These are phyloP conservation scores for Agaricus sinodeliciosus DNA, from an alignment of 768 basidiomycete species.

Conservation along the genomic window DNA sequence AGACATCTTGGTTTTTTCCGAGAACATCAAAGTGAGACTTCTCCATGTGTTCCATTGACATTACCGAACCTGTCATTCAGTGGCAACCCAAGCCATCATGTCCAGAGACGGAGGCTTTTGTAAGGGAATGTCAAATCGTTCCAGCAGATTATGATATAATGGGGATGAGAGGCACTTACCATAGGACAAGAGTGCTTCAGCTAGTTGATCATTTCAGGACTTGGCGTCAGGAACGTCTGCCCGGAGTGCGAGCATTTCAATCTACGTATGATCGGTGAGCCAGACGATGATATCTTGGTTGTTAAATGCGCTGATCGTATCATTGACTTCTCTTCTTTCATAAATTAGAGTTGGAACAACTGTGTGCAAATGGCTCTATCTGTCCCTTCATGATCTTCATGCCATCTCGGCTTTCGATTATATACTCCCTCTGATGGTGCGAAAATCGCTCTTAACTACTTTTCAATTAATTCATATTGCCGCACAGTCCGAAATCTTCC, in stretches of 20 bases:
- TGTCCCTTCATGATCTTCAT: conserved; percentile 68
- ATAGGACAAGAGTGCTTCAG: conserved; percentile 49
- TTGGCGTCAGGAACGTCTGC: conserved; percentile 66
- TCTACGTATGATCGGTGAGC: conserved; percentile 77
- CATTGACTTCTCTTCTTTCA: conserved; percentile 5
- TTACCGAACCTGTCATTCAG: conserved; percentile 25
- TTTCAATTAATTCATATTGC: conserved; percentile 3
- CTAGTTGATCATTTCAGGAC: conserved; percentile 57
- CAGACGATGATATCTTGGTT: neutral
- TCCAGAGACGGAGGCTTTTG: conserved; percentile 55
- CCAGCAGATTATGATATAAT: conserved; percentile 64
- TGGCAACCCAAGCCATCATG: conserved; percentile 59
- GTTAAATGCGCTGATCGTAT: neutral
- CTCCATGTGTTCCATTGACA: neutral
- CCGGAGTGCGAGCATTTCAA: conserved; percentile 75
- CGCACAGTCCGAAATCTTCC: conserved; percentile 62
- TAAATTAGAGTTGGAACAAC: conserved; percentile 49
- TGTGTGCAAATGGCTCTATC: conserved; percentile 74
- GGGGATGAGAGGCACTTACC: conserved; percentile 62
- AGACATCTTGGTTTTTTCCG: conserved; percentile 65
- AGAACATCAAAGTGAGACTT: conserved; percentile 59
- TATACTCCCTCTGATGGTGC: conserved; percentile 73
- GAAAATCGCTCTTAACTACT: conserved; percentile 14
- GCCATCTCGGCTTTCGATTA: conserved; percentile 76
- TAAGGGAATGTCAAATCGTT: conserved; percentile 55